phyloP scores from a whole-genome alignment of 2,329 filamentous ascomycete species.

The Chrysoporthe cubensis region DNA sequence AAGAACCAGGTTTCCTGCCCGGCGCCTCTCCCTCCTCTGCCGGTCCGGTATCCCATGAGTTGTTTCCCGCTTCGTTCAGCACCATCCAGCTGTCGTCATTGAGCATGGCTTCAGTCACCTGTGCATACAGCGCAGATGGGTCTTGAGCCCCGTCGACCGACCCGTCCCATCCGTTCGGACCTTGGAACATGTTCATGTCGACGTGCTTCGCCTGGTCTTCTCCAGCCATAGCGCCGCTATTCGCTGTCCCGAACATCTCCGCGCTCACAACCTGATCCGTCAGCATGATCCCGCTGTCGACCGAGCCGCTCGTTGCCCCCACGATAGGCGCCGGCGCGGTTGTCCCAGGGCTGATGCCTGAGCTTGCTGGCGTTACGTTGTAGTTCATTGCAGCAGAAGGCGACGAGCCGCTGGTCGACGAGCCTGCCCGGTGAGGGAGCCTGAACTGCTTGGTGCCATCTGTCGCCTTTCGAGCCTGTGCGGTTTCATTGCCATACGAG shows the following conservation, averaged over 20 bases:
- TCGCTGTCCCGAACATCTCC: background rate
- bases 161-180: conserved; percentile 20
- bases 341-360: conserved; percentile 15
- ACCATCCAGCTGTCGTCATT: conserved; percentile 27
- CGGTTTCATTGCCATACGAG: background rate
- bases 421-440: conserved; percentile 23
- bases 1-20: background rate
- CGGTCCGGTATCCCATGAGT: conserved; percentile 7
- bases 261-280: conserved; percentile 2
- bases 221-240: too few relatives aligned
- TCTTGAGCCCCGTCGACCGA: conserved; percentile 7
- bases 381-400: conserved; percentile 13
- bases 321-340: background rate
- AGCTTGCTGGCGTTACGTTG: conserved; percentile 19
- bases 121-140: conserved; percentile 15
- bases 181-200: conserved; percentile 22
- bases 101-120: conserved; percentile 25
- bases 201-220: background rate
- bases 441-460: conserved; percentile 6
- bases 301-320: background rate
- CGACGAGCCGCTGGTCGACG: conserved; percentile 23
- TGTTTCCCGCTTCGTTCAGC: conserved; percentile 16
- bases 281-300: background rate
- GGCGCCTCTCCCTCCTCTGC: conserved; percentile 3
- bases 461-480: background rate